Base-by-base conservation (phyloP, 495 filamentous ascomycete genomes). In the Endocarpon pusillum region DNA sequence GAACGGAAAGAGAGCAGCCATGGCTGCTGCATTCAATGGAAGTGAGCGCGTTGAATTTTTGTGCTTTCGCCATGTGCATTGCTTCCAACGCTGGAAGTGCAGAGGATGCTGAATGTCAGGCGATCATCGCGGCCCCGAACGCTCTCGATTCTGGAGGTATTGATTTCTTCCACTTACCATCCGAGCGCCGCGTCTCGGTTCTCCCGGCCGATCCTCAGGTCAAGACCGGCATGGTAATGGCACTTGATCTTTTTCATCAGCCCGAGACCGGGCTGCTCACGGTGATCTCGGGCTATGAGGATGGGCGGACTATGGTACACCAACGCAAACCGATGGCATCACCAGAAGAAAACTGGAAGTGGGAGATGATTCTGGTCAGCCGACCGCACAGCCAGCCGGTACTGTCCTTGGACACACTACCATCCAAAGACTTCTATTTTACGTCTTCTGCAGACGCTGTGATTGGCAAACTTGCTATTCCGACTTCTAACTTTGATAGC, bases 41-140 rank as follows among this genome's bases (percentile, higher is more conserved):
- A 19, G 81, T 96, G 25, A 94, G 94, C 49, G 81, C 89, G 11
- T 67, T 96, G 52, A 97, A 94, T 52, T 97, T 96, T 48, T 97
- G 89, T 43, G 72, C 81, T 1, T 97, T 97, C 49, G 69, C 79
- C 3, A 69, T 72, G 37, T 78, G 71, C 41, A 42, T 48, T 19
- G 46, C 19, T 14, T 5, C 42, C 3, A 33, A 20, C 23, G 19
- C 45, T 18, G 35, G 35, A 33, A 19, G 6, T 20, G 35, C 14
- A 17, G n/a, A 23, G 22, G 12, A 28, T 7, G 36, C 29, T 21
- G 35, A 29, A 7, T 31, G 37, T 5, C 43, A 52, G n/a, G 51
- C 75, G 10, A 54, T 85, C 8, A 49, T 89, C 37, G 81, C 78
- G 1, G 77, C 86, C 9, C 83, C 83, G 1, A 81, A 83, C 38